Evolutionary conservation across 2,329 filamentous ascomycete genomes (phyloP), one percentile per base, ranked within the genome.

Genomic region (Cladophialophora immunda): DNA sequence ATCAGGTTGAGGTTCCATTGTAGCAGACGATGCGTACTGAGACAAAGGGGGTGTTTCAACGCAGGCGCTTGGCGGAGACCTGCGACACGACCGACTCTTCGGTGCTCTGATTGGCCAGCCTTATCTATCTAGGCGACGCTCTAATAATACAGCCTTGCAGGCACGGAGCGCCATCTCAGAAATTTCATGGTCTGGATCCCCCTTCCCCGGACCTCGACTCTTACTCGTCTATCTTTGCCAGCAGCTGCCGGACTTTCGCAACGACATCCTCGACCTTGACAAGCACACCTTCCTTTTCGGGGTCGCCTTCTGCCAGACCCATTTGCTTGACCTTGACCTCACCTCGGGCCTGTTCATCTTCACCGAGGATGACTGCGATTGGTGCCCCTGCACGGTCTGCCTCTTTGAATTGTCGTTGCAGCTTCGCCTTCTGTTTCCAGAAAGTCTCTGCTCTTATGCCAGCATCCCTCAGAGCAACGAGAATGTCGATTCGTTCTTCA

Each of bases 401-500:
- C 22, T 90, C 90, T 81, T 97, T 97, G 85, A 98, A 98, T 78
- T 98, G 94, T 68, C 90, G 86, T 13, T 89, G 90, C 34, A 97
- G 85, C 79, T 94, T 97, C 17, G 94, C 93, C 71, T 90, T 86
- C 63, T 71, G 65, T 81, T 97, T 98, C 83, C 92, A 92, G 11
- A 89, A 84, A 77, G 95, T 97, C 78, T 98, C 94, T 65, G 94
- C 90, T 86, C 94, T 97, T 81, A 98, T 90, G 22, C 92, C 93
- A 7, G 91, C 92, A 72, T 93, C 89, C 93, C 94, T 96, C 58
- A 98, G 83, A 71, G 84, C 84, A 71, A 88, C 86, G 66, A 90
- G 90, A 41, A 98, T 86, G 29, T 88, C 83, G 88, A 97, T 94
- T 71, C 94, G 90, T 83, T 97, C 91, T 72, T 89, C 88, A 62